Conservation (phyloP, 2,329 filamentous ascomycete species). For the Aspergillus awamori region DNA sequence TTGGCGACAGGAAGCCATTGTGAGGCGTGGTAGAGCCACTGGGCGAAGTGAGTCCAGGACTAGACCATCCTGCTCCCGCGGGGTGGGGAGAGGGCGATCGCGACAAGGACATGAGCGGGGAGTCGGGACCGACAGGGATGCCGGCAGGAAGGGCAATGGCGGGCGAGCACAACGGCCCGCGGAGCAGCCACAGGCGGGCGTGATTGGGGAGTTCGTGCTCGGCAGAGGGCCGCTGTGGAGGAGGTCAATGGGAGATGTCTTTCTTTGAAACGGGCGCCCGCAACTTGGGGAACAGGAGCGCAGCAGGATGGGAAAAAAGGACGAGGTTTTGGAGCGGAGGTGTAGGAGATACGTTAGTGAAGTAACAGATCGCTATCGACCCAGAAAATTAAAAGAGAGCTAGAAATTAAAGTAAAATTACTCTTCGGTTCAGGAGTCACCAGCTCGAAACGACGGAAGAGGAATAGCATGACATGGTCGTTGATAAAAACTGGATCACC, state of each 20-base stretch:
- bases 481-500: constrained; percentile 1
- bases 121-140: constrained; percentile 56
- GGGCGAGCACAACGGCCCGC: neutral
- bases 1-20: constrained; percentile 42
- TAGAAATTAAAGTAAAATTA: constrained; percentile 10
- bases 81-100: constrained; percentile 83
- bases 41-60: constrained; percentile 73
- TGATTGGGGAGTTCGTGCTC: neutral
- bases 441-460: constrained; percentile 11
- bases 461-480: constrained; percentile 6
- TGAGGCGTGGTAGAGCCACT: constrained; percentile 71
- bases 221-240: neutral
- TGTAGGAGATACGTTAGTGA: constrained; percentile 3
- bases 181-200: neutral
- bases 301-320: neutral
- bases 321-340: neutral
- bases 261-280: constrained; percentile 1
- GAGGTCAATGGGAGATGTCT: constrained; percentile 2
- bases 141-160: constrained; percentile 5
- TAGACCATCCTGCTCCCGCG: constrained; percentile 80
- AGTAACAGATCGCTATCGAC: constrained; percentile 1
- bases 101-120: constrained; percentile 74
- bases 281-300: neutral
- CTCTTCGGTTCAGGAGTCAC: neutral
- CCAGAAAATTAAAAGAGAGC: neutral